Evolutionary conservation across 345 rosid species (phyloP).

Genomic region (Citrus australasica): DNA sequence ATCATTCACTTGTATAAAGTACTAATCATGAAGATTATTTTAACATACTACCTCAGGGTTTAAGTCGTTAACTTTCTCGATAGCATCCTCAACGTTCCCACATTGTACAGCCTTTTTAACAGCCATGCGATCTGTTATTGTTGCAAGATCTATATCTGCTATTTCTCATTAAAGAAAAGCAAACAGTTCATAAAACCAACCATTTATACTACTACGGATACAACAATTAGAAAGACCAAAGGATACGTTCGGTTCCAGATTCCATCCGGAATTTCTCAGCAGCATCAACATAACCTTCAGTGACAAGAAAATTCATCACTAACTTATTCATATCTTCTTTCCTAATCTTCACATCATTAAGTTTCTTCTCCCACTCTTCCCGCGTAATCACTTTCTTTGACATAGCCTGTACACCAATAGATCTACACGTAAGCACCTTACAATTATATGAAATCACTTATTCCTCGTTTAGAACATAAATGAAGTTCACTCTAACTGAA

Average conservation of each 20-base stretch:
- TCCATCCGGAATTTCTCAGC: slow-evolving; percentile 88
- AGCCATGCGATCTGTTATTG: slow-evolving; percentile 92
- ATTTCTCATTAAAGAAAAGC: slow-evolving; percentile 47
- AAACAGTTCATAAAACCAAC: neutral
- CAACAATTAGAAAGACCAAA: neutral
- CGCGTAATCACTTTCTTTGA: slow-evolving; percentile 70
- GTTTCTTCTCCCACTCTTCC: slow-evolving; percentile 95
- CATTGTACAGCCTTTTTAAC: slow-evolving; percentile 94
- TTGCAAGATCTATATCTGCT: slow-evolving; percentile 97
- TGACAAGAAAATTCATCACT: slow-evolving; percentile 97
- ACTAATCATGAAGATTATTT: neutral
- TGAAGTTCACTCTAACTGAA: neutral
- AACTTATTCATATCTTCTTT: slow-evolving; percentile 96
- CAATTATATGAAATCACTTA: neutral
- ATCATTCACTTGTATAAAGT: neutral
- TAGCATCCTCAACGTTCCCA: slow-evolving; percentile 97
- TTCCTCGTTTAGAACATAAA: neutral
- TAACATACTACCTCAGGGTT: slow-evolving; percentile 71
- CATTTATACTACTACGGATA: neutral
- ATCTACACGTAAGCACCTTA: neutral
- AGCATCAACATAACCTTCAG: slow-evolving; percentile 95
- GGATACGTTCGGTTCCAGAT: slow-evolving; percentile 97
- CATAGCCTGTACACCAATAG: slow-evolving; percentile 37
- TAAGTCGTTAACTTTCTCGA: slow-evolving; percentile 90
- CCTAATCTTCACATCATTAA: slow-evolving; percentile 75